phyloP scores from a whole-genome alignment of 169 alveolate genomes.

The Neospora caninum region DNA sequence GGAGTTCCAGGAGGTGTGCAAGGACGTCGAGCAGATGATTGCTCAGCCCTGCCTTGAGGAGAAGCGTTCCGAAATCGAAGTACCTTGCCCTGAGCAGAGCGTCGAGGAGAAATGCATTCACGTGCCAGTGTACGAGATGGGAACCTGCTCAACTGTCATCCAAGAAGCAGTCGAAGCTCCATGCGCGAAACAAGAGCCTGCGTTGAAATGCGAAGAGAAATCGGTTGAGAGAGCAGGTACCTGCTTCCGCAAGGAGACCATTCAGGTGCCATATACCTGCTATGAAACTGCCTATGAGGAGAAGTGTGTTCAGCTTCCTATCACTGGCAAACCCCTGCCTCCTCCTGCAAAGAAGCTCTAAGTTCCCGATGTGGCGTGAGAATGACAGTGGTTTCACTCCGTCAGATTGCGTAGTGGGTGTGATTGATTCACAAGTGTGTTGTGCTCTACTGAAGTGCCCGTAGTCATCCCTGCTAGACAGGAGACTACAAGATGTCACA shows the following conservation, averaged over 20 bases:
- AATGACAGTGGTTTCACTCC: neutral
- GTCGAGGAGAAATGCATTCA: slow-evolving; percentile 59
- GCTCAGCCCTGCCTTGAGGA: slow-evolving; percentile 55
- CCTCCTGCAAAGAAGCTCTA: slow-evolving; percentile 28
- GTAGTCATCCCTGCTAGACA: neutral
- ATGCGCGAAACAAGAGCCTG: slow-evolving; percentile 59
- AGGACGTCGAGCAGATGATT: slow-evolving; percentile 46
- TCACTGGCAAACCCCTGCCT: slow-evolving; percentile 46
- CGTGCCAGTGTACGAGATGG: slow-evolving; percentile 66
- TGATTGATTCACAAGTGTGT: neutral
- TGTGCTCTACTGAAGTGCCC: neutral
- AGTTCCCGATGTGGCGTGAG: neutral
- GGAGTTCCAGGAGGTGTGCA: slow-evolving; percentile 61
- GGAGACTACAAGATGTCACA: neutral
- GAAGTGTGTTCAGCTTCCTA: slow-evolving; percentile 61
- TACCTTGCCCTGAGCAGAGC: slow-evolving; percentile 65
- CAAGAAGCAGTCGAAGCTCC: slow-evolving; percentile 56
- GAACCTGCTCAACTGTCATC: slow-evolving; percentile 60
- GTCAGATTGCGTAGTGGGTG: neutral
- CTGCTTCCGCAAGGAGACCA: slow-evolving; percentile 58
- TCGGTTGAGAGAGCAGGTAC: slow-evolving; percentile 46
- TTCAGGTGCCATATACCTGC: slow-evolving; percentile 65
- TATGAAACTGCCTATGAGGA: slow-evolving; percentile 62
- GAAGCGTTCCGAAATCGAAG: slow-evolving; percentile 36
- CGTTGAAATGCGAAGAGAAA: slow-evolving; percentile 19